Conservation (phyloP, 441 rosid genomes). For the Pelargonium citronellum region DNA sequence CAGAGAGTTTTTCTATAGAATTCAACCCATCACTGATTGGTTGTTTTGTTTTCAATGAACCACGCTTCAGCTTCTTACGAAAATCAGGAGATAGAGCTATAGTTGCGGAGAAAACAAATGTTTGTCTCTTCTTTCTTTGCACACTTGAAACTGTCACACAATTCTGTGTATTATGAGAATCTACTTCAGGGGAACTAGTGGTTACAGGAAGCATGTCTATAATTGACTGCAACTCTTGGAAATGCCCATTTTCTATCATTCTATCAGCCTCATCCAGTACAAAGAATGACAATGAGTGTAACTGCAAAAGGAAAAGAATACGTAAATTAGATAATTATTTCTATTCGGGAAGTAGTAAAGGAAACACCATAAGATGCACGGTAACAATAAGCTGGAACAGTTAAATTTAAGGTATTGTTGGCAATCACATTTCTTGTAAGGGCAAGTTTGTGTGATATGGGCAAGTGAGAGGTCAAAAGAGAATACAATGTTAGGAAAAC, state of each 20-base stretch:
- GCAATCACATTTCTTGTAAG: no score
- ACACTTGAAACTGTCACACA: constrained; percentile 49
- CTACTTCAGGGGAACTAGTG: constrained; percentile 38
- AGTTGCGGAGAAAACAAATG: constrained; percentile 94
- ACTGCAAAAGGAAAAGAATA: constrained; percentile 39
- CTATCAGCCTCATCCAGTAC: constrained; percentile 99
- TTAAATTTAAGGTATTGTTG: no score
- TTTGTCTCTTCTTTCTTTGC: constrained; percentile 86
- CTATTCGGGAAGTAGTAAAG: neutral
- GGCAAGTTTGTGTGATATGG: no score
- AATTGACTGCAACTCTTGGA: constrained; percentile 89
- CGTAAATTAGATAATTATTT: neutral
- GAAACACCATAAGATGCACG: neutral
- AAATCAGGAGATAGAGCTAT: constrained; percentile 84
- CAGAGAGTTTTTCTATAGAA: constrained; percentile 82
- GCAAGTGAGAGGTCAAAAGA: no score
- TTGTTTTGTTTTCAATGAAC: constrained; percentile 57
- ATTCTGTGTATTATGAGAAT: constrained; percentile 41
- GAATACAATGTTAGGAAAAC: no score
- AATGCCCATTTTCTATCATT: constrained; percentile 95
- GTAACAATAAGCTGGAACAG: no score
- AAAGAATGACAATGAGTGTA: constrained; percentile 86
- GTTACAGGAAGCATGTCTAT: constrained; percentile 79
- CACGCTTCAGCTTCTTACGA: constrained; percentile 86
- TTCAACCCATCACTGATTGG: constrained; percentile 44